Evolutionary conservation across 1,284 basidiomycete species (phyloP).

Genomic region (Sanghuangporus baumii): DNA sequence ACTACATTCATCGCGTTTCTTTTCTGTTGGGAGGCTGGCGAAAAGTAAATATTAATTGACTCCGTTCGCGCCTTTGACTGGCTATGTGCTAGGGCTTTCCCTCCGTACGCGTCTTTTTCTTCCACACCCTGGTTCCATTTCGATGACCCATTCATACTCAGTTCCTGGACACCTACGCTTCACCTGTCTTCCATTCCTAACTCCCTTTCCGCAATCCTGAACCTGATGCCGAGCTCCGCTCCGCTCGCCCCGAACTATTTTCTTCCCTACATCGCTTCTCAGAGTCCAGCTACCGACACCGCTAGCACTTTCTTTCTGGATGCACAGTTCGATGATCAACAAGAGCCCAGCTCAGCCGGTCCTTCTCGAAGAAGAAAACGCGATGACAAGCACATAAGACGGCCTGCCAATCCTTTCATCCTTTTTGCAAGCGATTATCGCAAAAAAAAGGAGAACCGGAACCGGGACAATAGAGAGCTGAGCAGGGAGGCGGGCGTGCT

Average conservation of each 20-base stretch:
- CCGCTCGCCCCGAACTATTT: background rate
- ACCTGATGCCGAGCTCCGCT: background rate
- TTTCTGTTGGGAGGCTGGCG: background rate
- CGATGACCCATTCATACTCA: background rate
- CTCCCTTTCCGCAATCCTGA: background rate
- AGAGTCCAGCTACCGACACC: background rate
- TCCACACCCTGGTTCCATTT: background rate
- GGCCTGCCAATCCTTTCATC: slow-evolving; percentile 82
- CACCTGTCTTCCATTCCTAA: background rate
- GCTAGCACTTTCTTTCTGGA: background rate
- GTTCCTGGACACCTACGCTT: background rate
- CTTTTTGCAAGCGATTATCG: slow-evolving; percentile 52
- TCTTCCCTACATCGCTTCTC: background rate
- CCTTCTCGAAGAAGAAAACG: background rate
- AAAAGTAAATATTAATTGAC: background rate
- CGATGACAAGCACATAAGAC: slow-evolving; percentile 38
- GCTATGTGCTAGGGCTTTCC: background rate
- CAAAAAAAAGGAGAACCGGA: slow-evolving; percentile 36
- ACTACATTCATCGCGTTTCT: background rate
- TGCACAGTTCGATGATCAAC: background rate
- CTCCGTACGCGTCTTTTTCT: background rate
- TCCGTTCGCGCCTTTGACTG: background rate
- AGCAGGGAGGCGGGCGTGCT: slow-evolving; percentile 47
- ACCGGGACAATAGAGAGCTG: slow-evolving; percentile 52
- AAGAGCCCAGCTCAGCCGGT: background rate